These are phyloP conservation scores for Zymoseptoria passerinii DNA, from an alignment of 2,329 filamentous ascomycete genomes.

Conservation along the genomic window DNA sequence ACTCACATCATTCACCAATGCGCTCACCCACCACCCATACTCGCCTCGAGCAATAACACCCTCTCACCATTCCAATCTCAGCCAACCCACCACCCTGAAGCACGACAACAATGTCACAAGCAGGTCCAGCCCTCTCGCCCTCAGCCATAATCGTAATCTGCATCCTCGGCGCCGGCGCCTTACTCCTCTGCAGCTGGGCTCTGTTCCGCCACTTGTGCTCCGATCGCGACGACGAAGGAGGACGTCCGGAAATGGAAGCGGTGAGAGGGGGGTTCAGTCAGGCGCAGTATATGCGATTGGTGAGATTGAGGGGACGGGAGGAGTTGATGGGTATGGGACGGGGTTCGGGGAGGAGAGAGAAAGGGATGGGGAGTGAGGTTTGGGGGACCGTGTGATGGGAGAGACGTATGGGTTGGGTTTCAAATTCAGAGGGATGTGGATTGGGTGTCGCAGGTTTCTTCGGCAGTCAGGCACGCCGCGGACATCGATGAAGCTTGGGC, in stretches of 20 bases:
- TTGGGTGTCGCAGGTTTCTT: too few species aligned
- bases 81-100: too few species aligned
- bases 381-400: neutral
- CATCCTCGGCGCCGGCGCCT: conserved; percentile 15
- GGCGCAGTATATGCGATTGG: conserved; percentile 20
- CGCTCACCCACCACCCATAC: neutral
- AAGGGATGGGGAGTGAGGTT: neutral
- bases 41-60: neutral
- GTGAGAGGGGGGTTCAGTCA: conserved; percentile 11
- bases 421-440: neutral
- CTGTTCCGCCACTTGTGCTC: conserved; percentile 15
- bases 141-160: conserved; percentile 17
- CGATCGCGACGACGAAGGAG: neutral
- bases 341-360: neutral
- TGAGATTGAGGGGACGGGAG: conserved; percentile 17
- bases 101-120: neutral
- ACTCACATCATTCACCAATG: neutral
- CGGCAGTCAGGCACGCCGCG: too few species aligned
- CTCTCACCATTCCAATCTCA: neutral
- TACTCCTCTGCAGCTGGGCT: conserved; percentile 15
- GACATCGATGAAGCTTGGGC: too few species aligned
- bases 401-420: neutral
- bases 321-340: conserved; percentile 2
- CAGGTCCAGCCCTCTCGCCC: neutral
- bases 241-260: neutral